Evolutionary conservation across 2,329 filamentous ascomycete genomes (phyloP), one percentile per base, ranked within the genome.

Genomic region (Cercospora sesami): DNA sequence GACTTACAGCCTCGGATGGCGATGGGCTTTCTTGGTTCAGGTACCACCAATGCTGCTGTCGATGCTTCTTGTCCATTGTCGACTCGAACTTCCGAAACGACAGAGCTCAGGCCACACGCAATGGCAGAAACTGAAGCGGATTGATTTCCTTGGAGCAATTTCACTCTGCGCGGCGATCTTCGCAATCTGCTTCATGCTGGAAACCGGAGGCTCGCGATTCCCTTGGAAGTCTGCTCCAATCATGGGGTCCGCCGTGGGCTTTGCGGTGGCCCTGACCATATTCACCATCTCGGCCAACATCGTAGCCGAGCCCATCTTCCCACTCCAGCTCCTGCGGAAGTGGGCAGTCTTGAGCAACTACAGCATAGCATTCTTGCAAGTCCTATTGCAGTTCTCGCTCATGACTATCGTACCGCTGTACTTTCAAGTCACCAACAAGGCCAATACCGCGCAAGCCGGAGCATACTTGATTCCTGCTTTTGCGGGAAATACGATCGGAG

Each of bases 351-450:
- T 87, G 4, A 80, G 84, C 1, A 83, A 85, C 0, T 87, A 86
- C 66, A 67, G 85, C 0, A 84, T 89, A 42, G 81, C 83, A 23
- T 79, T 80, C 2, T 78, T 86, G 0, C 88, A 90, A 69, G 79
- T 81, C 0, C 82, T 83, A 0, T 86, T 87, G 0, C 90, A 92
- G 73, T 77, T 87, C 8, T 85, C 83, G 0, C 83, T 88, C 75
- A 88, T 91, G 86, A 89, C 88, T 64, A 84, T 85, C 0, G 84
- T 91, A 0, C 90, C 90, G 0, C 78, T 92, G 0, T 92, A 92
- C 78, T 92, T 92, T 70, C 87, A 90, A 66, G 85, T 90, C 0
- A 89, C 89, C 0, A 80, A 84, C 5, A 80, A 82, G 0, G 84
- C 83, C 2, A 87, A 86, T 0, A 87, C 85, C 55, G 87, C 89